Evolutionary conservation across 805 yeast genomes (phyloP).

Genomic region (Metschnikowia vanudenii): DNA sequence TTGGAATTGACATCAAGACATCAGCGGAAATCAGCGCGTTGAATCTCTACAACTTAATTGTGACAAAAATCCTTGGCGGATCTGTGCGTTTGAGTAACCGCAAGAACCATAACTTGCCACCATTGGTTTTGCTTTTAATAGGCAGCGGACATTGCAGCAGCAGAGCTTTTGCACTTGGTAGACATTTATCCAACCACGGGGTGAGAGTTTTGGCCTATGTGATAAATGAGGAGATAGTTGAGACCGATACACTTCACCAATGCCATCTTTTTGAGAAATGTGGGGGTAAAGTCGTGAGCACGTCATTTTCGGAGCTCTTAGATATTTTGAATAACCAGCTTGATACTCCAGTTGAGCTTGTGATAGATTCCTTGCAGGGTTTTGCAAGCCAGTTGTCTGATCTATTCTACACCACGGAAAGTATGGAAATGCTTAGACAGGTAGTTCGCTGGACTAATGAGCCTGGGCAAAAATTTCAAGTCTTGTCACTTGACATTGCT

Average conservation of each 20-base stretch:
- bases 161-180: slow-evolving; percentile 73
- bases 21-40: slow-evolving; percentile 68
- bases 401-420: slow-evolving; percentile 40
- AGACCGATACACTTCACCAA: slow-evolving; percentile 49
- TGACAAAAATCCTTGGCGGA: slow-evolving; percentile 65
- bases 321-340: slow-evolving; percentile 42
- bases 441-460: slow-evolving; percentile 69
- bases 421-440: slow-evolving; percentile 37
- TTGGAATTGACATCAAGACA: slow-evolving; percentile 47
- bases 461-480: slow-evolving; percentile 39
- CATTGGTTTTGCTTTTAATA: slow-evolving; percentile 65
- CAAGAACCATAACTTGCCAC: slow-evolving; percentile 75
- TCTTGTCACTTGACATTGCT: slow-evolving; percentile 74
- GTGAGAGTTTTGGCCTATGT: slow-evolving; percentile 60
- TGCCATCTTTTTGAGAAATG: slow-evolving; percentile 52
- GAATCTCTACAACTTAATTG: slow-evolving; percentile 58
- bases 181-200: slow-evolving; percentile 74
- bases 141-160: slow-evolving; percentile 79
- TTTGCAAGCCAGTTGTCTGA: slow-evolving; percentile 69
- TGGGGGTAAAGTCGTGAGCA: slow-evolving; percentile 63
- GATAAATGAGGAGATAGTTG: slow-evolving; percentile 36
- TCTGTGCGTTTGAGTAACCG: slow-evolving; percentile 54
- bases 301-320: slow-evolving; percentile 37
- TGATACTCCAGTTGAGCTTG: slow-evolving; percentile 74
- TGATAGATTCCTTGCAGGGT: slow-evolving; percentile 84